A percentile compares a stretch with the other conserved stretches of the same genome.
Evolutionary conservation across 371 early-diverging fungal genomes (phyloP).

Genomic region (Mortierella sp.): DNA sequence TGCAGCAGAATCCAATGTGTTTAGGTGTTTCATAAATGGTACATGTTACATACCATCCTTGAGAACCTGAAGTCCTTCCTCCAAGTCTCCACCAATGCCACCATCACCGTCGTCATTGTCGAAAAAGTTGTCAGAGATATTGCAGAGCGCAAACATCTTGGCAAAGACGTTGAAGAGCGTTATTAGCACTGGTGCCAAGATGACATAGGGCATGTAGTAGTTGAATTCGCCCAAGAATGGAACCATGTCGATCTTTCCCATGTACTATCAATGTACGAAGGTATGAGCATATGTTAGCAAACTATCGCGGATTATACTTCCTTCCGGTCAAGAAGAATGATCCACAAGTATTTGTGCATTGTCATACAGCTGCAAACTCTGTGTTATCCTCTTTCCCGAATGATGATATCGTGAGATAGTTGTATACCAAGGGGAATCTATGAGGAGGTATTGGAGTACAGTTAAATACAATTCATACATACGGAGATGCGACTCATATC

Average conservation of each 20-base stretch:
- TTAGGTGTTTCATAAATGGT: no score
- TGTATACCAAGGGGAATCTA: constrained; percentile 93
- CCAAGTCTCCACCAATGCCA: constrained; percentile 54
- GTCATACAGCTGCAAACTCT: constrained; percentile 30
- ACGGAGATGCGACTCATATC: no score
- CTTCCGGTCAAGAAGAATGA: background rate
- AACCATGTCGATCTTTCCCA: constrained; percentile 88
- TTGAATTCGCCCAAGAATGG: constrained; percentile 92
- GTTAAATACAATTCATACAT: no score
- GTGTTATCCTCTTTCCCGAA: constrained; percentile 56
- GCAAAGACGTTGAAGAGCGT: constrained; percentile 85
- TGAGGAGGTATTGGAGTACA: background rate
- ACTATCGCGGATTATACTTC: constrained; percentile 22
- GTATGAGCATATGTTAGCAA: background rate
- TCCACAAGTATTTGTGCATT: constrained; percentile 8
- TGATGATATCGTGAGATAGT: constrained; percentile 83
- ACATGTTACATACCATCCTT: constrained; percentile 33
- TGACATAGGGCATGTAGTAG: constrained; percentile 86
- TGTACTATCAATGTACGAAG: constrained; percentile 61
- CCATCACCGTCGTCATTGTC: constrained; percentile 62
- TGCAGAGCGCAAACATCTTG: constrained; percentile 75
- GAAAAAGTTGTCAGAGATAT: constrained; percentile 69
- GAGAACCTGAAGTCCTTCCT: constrained; percentile 47
- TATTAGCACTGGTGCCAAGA: constrained; percentile 79
- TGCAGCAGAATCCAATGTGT: no score